Conservation (phyloP, 805 yeast genomes). For the Candida methanosorbosa region DNA sequence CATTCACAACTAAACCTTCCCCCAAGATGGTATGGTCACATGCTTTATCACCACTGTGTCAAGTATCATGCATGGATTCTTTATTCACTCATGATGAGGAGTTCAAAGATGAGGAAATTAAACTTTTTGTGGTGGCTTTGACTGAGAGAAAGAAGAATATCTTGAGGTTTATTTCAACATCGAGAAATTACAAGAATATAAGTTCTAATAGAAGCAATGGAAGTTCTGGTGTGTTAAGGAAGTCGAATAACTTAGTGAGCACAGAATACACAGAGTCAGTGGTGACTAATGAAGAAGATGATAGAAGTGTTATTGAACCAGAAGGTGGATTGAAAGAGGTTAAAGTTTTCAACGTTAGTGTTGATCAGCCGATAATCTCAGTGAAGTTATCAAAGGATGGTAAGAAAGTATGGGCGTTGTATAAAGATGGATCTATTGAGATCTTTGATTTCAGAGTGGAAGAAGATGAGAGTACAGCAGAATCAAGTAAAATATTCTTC, state of each 20-base stretch:
- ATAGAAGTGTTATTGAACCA: conserved; percentile 21
- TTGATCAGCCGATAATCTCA: conserved; percentile 16
- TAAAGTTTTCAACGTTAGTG: conserved; percentile 17
- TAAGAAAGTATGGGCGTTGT: conserved; percentile 21
- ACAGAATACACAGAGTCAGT: conserved; percentile 10
- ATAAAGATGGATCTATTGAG: conserved; percentile 21
- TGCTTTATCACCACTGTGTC: conserved; percentile 39
- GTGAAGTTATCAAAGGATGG: conserved; percentile 20
- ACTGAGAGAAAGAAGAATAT: conserved; percentile 26
- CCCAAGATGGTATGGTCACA: conserved; percentile 51
- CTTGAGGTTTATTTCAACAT: conserved; percentile 19
- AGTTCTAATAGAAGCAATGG: conserved; percentile 11
- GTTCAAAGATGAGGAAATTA: conserved; percentile 10
- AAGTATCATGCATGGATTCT: conserved; percentile 35
- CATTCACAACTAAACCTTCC: conserved; percentile 43
- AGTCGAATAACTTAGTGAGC: neutral
- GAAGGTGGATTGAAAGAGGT: conserved; percentile 25
- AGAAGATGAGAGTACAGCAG: conserved; percentile 4
- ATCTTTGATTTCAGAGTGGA: conserved; percentile 14
- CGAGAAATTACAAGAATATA: neutral
- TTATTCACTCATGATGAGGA: too few species aligned
- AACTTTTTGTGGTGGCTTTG: conserved; percentile 24
- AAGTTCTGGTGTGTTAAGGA: conserved; percentile 13
- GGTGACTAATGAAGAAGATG: conserved; percentile 21
- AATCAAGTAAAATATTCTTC: conserved; percentile 4